These are phyloP conservation scores for Picea glauca DNA, from an alignment of 75 land plant genomes.

Conservation along the genomic window DNA sequence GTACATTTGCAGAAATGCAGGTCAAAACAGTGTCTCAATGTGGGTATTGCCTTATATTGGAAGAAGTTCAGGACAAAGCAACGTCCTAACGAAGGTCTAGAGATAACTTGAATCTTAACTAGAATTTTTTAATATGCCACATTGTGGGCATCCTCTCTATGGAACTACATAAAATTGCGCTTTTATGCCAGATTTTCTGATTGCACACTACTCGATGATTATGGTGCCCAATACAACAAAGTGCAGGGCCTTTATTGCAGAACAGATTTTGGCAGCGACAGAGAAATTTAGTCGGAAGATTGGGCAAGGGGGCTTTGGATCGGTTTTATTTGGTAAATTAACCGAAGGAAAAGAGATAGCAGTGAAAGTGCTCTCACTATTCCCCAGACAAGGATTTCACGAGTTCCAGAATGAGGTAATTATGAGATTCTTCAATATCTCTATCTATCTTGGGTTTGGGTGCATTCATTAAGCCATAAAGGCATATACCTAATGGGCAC, in stretches of 20 bases:
- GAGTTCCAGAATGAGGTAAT: neutral
- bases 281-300: neutral
- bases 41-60: no score
- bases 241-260: neutral
- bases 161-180: no score
- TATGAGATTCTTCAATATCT: no score
- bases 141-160: neutral
- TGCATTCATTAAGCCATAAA: neutral
- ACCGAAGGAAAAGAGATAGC: neutral
- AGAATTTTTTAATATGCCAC: no score
- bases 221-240: neutral
- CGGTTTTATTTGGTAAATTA: neutral
- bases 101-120: no score
- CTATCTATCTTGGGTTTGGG: neutral
- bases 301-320: neutral
- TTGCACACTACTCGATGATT: neutral
- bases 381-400: neutral
- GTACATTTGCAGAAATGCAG: neutral
- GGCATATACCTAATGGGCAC: no score
- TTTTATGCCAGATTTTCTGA: no score
- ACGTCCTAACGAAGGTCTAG: no score
- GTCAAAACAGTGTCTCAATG: neutral
- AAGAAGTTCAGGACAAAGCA: no score
- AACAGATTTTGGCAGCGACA: neutral
- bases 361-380: slow-evolving; percentile 2